Evolutionary conservation across 2,329 filamentous ascomycete species (phyloP).

Genomic region (Botrytis hyacinthi): DNA sequence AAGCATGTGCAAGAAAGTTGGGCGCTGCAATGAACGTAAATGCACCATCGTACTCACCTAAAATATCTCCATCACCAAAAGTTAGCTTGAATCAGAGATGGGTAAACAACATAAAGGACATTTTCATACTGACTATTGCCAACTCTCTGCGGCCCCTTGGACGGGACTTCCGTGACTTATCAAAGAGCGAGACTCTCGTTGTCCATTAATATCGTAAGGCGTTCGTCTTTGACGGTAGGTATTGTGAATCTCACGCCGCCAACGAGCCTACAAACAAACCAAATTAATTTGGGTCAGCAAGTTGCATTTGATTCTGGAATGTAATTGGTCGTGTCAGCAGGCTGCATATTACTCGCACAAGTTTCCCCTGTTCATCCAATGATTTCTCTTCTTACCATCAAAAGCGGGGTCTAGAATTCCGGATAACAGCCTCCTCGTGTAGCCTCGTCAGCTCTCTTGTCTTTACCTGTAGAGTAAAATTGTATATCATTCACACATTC

Average conservation of each 20-base stretch:
- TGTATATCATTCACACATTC: background rate
- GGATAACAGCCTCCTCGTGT: background rate
- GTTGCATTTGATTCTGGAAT: background rate
- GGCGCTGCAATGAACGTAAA: background rate
- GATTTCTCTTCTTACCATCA: background rate
- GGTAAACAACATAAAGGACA: background rate
- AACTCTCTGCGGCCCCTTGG: background rate
- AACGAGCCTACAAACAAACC: background rate
- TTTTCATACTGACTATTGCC: background rate
- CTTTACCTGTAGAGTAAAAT: background rate
- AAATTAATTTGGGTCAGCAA: conserved; percentile 3
- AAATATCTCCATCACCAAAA: background rate
- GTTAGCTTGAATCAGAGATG: background rate
- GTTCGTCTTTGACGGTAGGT: background rate
- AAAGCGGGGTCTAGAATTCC: background rate
- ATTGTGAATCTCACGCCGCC: background rate
- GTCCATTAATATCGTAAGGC: background rate
- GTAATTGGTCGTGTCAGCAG: conserved; percentile 2
- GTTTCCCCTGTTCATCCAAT: background rate
- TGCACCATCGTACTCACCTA: background rate
- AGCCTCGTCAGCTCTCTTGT: background rate
- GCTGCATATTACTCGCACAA: background rate
- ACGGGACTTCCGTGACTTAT: background rate
- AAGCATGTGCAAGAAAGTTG: background rate
- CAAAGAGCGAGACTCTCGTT: background rate